Evolutionary conservation across 2,329 filamentous ascomycete genomes (phyloP).

Genomic region (Hypomyces rosellus): DNA sequence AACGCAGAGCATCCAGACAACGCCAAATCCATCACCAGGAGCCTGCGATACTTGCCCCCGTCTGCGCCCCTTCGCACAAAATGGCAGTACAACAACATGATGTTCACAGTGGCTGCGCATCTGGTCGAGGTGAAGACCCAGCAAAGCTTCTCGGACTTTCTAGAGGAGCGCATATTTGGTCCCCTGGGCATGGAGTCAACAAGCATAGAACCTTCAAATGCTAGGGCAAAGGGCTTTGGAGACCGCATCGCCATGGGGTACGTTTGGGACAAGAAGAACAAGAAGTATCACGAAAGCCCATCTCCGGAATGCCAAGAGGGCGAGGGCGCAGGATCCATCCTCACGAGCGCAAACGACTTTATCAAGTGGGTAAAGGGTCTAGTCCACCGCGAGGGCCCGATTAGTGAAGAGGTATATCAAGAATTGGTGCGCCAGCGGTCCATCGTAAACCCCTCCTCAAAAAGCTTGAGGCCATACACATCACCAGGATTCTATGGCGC

Average conservation of each 20-base stretch:
- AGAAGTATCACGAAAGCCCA: slow-evolving; percentile 3
- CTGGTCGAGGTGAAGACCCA: slow-evolving; percentile 17
- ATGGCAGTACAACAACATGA: slow-evolving; percentile 22
- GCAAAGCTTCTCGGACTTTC: slow-evolving; percentile 16
- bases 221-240: slow-evolving; percentile 13
- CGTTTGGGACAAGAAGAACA: slow-evolving; percentile 10
- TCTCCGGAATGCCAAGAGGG: slow-evolving; percentile 17
- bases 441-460: slow-evolving; percentile 11
- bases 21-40: slow-evolving; percentile 19
- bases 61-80: slow-evolving; percentile 16
- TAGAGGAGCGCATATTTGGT: slow-evolving; percentile 17
- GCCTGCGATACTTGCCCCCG: slow-evolving; percentile 20
- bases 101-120: slow-evolving; percentile 21
- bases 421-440: slow-evolving; percentile 16
- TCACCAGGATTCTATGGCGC: slow-evolving; percentile 15
- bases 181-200: slow-evolving; percentile 21
- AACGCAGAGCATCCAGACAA: slow-evolving; percentile 15
- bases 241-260: slow-evolving; percentile 16
- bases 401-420: slow-evolving; percentile 17
- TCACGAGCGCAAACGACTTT: slow-evolving; percentile 22
- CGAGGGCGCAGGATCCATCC: slow-evolving; percentile 23
- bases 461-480: slow-evolving; percentile 8
- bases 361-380: slow-evolving; percentile 22
- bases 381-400: slow-evolving; percentile 16
- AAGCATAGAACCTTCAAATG: slow-evolving; percentile 16